phyloP scores from a whole-genome alignment of 202 grass and related monocot species.

The Carex sylvatica region DNA sequence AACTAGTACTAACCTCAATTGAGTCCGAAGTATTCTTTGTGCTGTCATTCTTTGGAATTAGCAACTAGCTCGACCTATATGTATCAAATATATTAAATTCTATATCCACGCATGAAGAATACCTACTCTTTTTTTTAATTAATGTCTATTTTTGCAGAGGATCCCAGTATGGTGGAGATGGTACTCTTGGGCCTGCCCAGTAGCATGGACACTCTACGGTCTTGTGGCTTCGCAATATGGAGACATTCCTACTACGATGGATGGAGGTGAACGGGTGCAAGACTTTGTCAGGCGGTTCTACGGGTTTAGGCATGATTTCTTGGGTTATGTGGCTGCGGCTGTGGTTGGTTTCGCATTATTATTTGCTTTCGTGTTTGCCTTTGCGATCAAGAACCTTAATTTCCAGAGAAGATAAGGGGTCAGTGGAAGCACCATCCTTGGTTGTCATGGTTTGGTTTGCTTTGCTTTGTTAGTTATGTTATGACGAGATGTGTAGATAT shows the following conservation, averaged over 20 bases:
- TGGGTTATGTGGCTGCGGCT: slow-evolving; percentile 56
- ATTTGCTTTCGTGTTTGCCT: slow-evolving; percentile 74
- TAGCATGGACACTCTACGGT: slow-evolving; percentile 89
- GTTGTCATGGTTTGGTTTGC: slow-evolving; percentile 13
- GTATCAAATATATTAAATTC: not conserved
- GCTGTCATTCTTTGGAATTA: not conserved
- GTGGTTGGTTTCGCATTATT: slow-evolving; percentile 60
- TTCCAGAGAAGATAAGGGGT: slow-evolving; percentile 69
- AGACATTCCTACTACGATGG: slow-evolving; percentile 30
- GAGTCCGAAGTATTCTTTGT: not conserved
- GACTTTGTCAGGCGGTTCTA: slow-evolving; percentile 54
- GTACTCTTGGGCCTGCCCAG: slow-evolving; percentile 86
- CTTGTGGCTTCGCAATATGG: slow-evolving; percentile 84
- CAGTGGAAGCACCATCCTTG: not conserved
- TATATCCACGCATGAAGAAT: slow-evolving; percentile 9
- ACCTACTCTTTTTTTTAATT: not conserved
- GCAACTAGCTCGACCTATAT: not conserved
- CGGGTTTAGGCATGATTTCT: slow-evolving; percentile 62
- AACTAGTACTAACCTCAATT: not conserved
- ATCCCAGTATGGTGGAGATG: slow-evolving; percentile 99
- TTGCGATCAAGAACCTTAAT: slow-evolving; percentile 71
- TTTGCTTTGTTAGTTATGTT: slow-evolving; percentile 22
- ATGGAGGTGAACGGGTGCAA: slow-evolving; percentile 45
- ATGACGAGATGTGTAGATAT: slow-evolving; percentile 23
- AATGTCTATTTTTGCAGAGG: slow-evolving; percentile 47